Evolutionary conservation across 2,329 filamentous ascomycete genomes (phyloP).

Genomic region (Metarhizium album): DNA sequence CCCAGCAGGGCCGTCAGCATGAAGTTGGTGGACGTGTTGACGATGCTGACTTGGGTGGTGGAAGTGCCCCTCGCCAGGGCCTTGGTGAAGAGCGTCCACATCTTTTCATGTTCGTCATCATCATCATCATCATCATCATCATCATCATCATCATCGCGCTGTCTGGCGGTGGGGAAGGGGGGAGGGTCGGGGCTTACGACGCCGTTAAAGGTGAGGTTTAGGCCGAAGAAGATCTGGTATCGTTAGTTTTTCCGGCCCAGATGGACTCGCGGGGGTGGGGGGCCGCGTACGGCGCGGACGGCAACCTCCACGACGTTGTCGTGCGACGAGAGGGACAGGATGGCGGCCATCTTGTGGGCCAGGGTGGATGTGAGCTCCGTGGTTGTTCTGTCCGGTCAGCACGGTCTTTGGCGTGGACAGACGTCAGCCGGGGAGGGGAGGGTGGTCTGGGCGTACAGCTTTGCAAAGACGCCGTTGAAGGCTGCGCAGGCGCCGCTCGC

Average conservation of each 20-base stretch:
- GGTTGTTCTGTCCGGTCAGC: conserved; percentile 33
- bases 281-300: conserved; percentile 35
- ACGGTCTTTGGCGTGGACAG: neutral
- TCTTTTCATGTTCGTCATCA: conserved; percentile 28
- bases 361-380: conserved; percentile 42
- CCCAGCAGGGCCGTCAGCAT: conserved; percentile 66
- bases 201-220: conserved; percentile 66
- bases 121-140: no score
- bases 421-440: no score
- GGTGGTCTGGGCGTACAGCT: conserved; percentile 49
- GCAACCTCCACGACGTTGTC: conserved; percentile 35
- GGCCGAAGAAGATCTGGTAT: conserved; percentile 56
- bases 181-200: conserved; percentile 35
- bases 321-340: conserved; percentile 31
- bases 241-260: neutral
- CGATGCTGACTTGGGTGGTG: conserved; percentile 69
- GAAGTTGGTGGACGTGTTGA: conserved; percentile 77
- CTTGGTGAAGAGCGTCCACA: conserved; percentile 77
- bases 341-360: conserved; percentile 31
- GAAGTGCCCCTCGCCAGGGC: conserved; percentile 64
- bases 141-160: no score
- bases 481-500: conserved; percentile 69
- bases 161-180: neutral
- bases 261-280: neutral
- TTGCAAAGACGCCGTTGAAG: conserved; percentile 75